Evolutionary conservation across 2,329 filamentous ascomycete species (phyloP), one percentile per base, ranked within the genome.

Genomic region (Pestalotiopsis fici): DNA sequence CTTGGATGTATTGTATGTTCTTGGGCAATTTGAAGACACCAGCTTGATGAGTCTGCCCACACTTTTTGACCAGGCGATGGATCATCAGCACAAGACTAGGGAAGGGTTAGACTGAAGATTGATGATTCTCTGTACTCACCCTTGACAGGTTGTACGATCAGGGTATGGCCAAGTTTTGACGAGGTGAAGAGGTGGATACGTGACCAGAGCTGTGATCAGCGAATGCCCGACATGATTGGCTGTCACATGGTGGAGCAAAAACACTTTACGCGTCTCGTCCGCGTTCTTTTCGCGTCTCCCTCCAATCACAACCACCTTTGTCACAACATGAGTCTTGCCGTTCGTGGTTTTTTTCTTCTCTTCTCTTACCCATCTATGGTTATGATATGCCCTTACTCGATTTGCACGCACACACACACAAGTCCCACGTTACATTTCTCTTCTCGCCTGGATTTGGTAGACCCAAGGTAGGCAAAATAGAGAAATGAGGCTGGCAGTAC

Each of bases 401-500:
- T 63, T 37, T 50, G 43, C 43, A 50, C 37, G 23, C 60, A 63
- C 60, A 63, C 43, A 50, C 37, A 37, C 60, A 63, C 60, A 63
- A 63, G 60, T 63, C 37, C 37, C 60, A 63, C 60, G 39, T 63
- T 63, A 37, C 60, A 47, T 27, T 23, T 25, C 39, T 27, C 11
- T 15, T 15, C 31, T 43, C 28, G 11, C 15, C 18, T 31, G 57
- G 21, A 57, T 27, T 18, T 25, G 28, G 23, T 23, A 28, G 60
- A 37, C 23, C 15, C 5, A n/a, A 28, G 39, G 25, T 15, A 47
- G 21, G 7, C 15, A 47, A 15, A 47, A 43, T 31, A 9, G 60
- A n/a, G 4, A 63, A 37, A 23, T 35, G 23, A 63, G 21, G 21
- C n/a, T 21, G 18, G 35, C 21, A 21, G 37, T 39, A 28, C 15